phyloP scores from a whole-genome alignment of 805 yeast species.

The Saccharomycopsis guyanensis region DNA sequence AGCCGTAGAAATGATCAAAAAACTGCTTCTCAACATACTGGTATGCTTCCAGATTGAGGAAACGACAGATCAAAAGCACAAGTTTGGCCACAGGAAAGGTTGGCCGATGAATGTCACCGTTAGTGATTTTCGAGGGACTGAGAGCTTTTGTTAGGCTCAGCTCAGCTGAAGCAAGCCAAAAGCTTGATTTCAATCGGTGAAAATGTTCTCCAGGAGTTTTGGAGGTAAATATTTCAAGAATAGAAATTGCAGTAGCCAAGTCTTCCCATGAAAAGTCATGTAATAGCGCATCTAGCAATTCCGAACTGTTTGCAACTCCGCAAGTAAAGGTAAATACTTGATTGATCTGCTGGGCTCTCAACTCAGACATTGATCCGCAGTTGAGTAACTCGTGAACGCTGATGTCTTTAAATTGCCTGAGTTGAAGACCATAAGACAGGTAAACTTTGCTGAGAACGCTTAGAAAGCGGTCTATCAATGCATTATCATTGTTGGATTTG shows the following conservation, averaged over 20 bases:
- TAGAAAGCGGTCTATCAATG: background rate
- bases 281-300: background rate
- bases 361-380: background rate
- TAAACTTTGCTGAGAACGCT: background rate
- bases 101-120: background rate
- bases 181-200: background rate
- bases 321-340: background rate
- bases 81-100: background rate
- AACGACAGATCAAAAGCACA: background rate
- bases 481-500: conserved; percentile 1
- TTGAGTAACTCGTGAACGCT: background rate
- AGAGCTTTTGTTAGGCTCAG: background rate
- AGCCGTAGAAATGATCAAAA: background rate
- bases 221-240: background rate
- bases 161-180: background rate
- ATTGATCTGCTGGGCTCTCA: background rate
- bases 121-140: background rate
- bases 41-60: background rate
- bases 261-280: background rate
- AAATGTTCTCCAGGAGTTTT: background rate
- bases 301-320: background rate
- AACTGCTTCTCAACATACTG: background rate
- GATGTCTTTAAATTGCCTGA: background rate
- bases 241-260: background rate
- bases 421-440: background rate